A percentile compares a stretch with the other conserved stretches of the same genome.
Evolutionary conservation across 2,329 filamentous ascomycete genomes (phyloP).

Genomic region (Curvularia eragrostidis): DNA sequence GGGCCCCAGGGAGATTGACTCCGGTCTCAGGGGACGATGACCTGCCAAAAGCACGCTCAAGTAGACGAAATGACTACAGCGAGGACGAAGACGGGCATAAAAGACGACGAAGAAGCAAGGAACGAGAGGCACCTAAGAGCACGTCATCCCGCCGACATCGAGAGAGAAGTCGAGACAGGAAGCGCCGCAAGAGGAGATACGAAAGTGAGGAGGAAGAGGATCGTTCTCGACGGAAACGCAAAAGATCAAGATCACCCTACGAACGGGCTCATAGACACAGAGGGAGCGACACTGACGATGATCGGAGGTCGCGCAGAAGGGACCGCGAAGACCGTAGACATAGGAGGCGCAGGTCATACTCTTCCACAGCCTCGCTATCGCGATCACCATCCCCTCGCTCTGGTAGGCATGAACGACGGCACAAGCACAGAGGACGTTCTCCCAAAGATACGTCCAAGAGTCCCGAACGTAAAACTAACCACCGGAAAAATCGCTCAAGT

Average conservation of each 20-base stretch:
- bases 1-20: conserved; percentile 32
- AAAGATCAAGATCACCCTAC: conserved; percentile 24
- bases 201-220: conserved; percentile 25
- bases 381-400: conserved; percentile 29
- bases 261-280: conserved; percentile 15
- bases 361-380: conserved; percentile 27
- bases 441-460: conserved; percentile 6
- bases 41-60: conserved; percentile 20
- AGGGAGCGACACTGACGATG: conserved; percentile 19
- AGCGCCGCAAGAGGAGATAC: conserved; percentile 24
- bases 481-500: conserved; percentile 2
- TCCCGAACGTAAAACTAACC: not conserved
- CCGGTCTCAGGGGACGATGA: conserved; percentile 28
- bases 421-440: conserved; percentile 22
- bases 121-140: conserved; percentile 7
- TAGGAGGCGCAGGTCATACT: conserved; percentile 25
- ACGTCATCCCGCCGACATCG: conserved; percentile 13
- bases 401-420: conserved; percentile 18
- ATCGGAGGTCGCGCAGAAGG: conserved; percentile 16
- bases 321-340: conserved; percentile 17
- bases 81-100: conserved; percentile 26
- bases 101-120: conserved; percentile 17
- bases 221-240: conserved; percentile 20
- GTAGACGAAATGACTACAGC: conserved; percentile 23
- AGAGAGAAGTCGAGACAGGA: conserved; percentile 22